Evolutionary conservation across 148 eudicot species (phyloP).

Genomic region (Fallopia convolvulus): DNA sequence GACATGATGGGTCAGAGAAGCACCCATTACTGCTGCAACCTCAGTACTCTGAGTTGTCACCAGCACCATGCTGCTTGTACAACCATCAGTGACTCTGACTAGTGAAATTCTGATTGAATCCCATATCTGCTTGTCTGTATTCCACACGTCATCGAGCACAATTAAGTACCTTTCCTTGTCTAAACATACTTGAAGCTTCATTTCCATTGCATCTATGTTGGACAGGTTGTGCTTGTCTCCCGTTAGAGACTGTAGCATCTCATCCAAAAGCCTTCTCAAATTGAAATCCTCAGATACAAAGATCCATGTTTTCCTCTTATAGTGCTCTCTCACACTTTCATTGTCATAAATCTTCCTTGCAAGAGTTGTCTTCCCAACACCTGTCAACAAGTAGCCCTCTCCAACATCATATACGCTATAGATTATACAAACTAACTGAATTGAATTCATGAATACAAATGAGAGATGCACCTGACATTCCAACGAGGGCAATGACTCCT

Average conservation of each 20-base stretch:
- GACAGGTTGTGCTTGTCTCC: not conserved
- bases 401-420: not conserved
- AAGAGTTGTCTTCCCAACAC: not conserved
- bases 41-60: not conserved
- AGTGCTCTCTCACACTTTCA: not conserved
- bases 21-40: not conserved
- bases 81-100: not conserved
- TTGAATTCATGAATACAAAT: not conserved
- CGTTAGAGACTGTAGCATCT: not conserved
- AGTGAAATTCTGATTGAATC: not conserved
- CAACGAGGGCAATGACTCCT: not conserved
- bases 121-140: not conserved
- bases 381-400: not conserved
- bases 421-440: not conserved
- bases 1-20: not conserved
- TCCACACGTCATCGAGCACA: not conserved
- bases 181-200: not conserved
- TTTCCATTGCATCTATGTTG: not conserved
- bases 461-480: constrained; percentile 6
- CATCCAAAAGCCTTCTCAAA: not conserved
- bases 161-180: not conserved
- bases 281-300: not conserved
- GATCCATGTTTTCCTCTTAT: not conserved
- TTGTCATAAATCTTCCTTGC: not conserved
- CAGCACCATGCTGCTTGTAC: not conserved